Conservation (phyloP, 1,284 basidiomycete species). For the Rhodofomes roseus region DNA sequence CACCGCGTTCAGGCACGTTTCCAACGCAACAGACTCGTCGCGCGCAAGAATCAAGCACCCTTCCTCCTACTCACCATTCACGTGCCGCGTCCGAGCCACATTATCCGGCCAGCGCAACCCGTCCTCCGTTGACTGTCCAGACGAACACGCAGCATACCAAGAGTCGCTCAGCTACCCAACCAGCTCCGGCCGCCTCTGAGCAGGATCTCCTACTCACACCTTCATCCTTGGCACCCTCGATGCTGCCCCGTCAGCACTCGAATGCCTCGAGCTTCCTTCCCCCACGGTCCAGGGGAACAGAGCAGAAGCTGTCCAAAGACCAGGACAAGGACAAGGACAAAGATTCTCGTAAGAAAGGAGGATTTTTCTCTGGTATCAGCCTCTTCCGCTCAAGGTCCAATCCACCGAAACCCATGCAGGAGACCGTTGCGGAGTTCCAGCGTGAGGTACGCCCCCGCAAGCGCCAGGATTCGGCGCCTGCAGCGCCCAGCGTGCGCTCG, state of each 20-base stretch:
- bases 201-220: constrained; percentile 26
- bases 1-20: constrained; percentile 20
- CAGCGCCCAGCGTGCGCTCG: not conserved
- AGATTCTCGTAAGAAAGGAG: constrained; percentile 28
- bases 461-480: constrained; percentile 17
- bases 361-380: constrained; percentile 25
- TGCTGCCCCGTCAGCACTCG: constrained; percentile 16
- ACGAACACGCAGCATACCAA: constrained; percentile 18
- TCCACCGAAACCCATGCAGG: constrained; percentile 28
- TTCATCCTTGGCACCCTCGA: constrained; percentile 28
- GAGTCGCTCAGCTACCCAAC: constrained; percentile 16
- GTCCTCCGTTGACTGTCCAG: not conserved
- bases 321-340: constrained; percentile 15
- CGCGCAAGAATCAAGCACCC: constrained; percentile 5
- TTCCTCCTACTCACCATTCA: constrained; percentile 15
- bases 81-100: constrained; percentile 27
- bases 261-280: constrained; percentile 8
- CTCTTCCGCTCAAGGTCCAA: constrained; percentile 36
- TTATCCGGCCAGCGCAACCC: constrained; percentile 4
- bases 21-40: constrained; percentile 10
- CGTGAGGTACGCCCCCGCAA: constrained; percentile 15
- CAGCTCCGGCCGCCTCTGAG: constrained; percentile 15
- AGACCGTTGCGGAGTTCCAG: constrained; percentile 13
- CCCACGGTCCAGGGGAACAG: constrained; percentile 7
- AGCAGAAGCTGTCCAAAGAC: constrained; percentile 19